These are phyloP conservation scores for Fremontodendron californicum DNA, from an alignment of 345 rosid genomes.

Conservation along the genomic window DNA sequence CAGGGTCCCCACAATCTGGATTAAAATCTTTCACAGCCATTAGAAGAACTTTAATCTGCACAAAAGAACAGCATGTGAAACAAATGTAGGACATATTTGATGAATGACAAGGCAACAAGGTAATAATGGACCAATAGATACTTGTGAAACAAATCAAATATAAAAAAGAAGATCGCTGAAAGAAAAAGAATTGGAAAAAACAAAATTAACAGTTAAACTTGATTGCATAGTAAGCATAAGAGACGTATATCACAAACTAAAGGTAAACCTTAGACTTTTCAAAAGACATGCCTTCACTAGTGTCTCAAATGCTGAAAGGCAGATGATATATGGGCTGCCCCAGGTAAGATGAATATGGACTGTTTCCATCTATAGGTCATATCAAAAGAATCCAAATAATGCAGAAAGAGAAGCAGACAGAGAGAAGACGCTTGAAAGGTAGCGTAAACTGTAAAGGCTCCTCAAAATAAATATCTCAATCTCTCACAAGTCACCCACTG, in stretches of 20 bases:
- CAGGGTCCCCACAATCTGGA: slow-evolving; percentile 82
- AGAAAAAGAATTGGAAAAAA: background rate
- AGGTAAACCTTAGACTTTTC: background rate
- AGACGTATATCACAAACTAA: background rate
- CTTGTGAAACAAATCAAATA: background rate
- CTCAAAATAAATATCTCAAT: slow-evolving; percentile 4
- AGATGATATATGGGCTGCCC: background rate
- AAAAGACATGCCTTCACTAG: background rate
- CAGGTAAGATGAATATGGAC: background rate
- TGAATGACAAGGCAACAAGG: background rate
- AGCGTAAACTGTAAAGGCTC: background rate
- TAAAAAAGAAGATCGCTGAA: background rate
- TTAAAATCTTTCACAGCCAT: slow-evolving; percentile 93
- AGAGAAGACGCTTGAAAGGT: background rate
- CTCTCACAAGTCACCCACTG: background rate
- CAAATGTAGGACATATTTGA: background rate
- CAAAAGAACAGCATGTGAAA: slow-evolving; percentile 16
- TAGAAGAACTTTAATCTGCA: slow-evolving; percentile 92
- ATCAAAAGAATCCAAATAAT: background rate
- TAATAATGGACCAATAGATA: background rate
- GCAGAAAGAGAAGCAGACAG: background rate
- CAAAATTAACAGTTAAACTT: background rate
- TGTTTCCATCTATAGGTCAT: background rate
- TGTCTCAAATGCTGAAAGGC: background rate
- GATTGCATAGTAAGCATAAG: slow-evolving; percentile 1